Evolutionary conservation across 2,329 filamentous ascomycete species (phyloP).

Genomic region (Lachnellula occidentalis): DNA sequence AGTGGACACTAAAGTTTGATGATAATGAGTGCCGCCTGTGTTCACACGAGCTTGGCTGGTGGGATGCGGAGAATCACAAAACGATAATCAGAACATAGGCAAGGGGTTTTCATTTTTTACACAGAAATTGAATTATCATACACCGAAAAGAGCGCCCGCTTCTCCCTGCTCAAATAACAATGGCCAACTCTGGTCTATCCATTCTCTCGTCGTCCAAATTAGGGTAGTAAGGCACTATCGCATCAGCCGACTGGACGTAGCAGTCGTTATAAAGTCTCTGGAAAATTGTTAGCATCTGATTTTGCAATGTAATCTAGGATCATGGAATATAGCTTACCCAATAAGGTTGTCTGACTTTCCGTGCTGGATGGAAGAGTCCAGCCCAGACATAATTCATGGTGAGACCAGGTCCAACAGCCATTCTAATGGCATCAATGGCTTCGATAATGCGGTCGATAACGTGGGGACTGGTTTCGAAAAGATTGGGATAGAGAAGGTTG

Average conservation of each 20-base stretch:
- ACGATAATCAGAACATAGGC: neutral
- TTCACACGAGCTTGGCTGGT: too few species aligned
- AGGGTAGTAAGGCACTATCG: slow-evolving; percentile 95
- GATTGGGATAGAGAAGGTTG: slow-evolving; percentile 91
- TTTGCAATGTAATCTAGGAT: neutral
- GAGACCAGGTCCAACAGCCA: slow-evolving; percentile 85
- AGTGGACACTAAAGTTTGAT: too few species aligned
- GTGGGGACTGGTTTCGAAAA: slow-evolving; percentile 96
- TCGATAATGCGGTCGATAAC: slow-evolving; percentile 98
- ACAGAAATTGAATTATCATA: slow-evolving; percentile 6
- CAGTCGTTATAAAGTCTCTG: slow-evolving; percentile 85
- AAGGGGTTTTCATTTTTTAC: neutral
- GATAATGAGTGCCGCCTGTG: too few species aligned
- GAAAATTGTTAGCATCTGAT: neutral
- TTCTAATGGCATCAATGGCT: slow-evolving; percentile 90
- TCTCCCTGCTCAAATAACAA: slow-evolving; percentile 57
- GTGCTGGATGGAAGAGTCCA: slow-evolving; percentile 90
- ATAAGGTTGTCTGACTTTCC: slow-evolving; percentile 91
- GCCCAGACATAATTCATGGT: slow-evolving; percentile 99
- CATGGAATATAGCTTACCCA: slow-evolving; percentile 46
- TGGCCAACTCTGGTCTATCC: slow-evolving; percentile 73
- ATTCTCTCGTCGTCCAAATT: slow-evolving; percentile 75
- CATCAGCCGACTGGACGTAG: slow-evolving; percentile 88
- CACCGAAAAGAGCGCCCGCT: slow-evolving; percentile 6
- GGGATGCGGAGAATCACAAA: too few species aligned